Conservation (phyloP, 441 rosid genomes). For the Populus tomentosa region DNA sequence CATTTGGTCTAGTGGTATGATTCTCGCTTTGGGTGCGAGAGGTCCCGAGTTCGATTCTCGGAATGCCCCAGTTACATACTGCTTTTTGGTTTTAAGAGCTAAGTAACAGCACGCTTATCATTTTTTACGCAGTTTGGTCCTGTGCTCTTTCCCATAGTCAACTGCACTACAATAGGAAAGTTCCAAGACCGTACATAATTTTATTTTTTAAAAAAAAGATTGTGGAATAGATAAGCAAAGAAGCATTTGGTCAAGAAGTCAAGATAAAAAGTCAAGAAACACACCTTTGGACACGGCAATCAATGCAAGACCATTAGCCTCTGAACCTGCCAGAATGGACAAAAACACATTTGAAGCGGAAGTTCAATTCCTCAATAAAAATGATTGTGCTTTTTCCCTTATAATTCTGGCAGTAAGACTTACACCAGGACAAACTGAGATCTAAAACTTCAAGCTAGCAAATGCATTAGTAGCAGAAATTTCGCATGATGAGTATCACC, state of each 20-base stretch:
- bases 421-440: background rate
- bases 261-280: background rate
- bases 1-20: slow-evolving; percentile 67
- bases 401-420: background rate
- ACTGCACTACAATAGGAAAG: background rate
- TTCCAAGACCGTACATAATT: too few relatives aligned
- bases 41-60: slow-evolving; percentile 45
- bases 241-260: too few relatives aligned
- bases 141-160: background rate
- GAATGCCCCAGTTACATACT: slow-evolving; percentile 21
- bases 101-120: too few relatives aligned
- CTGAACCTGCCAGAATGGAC: too few relatives aligned
- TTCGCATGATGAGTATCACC: background rate
- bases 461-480: background rate
- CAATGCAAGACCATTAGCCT: too few relatives aligned
- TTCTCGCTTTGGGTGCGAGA: slow-evolving; percentile 65
- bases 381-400: background rate
- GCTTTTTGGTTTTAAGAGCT: too few relatives aligned
- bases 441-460: background rate
- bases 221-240: too few relatives aligned
- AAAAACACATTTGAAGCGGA: background rate
- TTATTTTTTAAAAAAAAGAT: too few relatives aligned
- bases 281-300: background rate
- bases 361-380: background rate
- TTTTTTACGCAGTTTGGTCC: background rate